Percentiles rank a stretch among this genome's conserved stretches.
phyloP scores from a whole-genome alignment of 345 rosid species.

The Carallia pectinifolia region DNA sequence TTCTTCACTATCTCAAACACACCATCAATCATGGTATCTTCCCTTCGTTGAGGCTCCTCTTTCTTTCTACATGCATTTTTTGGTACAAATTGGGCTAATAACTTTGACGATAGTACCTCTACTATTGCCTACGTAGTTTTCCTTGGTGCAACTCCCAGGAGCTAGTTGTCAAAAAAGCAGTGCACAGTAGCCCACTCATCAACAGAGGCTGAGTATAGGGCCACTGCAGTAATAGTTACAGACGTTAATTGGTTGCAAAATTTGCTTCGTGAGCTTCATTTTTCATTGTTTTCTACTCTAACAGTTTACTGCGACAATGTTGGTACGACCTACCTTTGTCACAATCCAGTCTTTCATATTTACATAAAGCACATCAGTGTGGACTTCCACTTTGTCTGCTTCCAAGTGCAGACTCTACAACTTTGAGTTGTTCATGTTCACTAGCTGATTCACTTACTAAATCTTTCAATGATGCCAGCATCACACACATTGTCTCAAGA shows the following conservation, averaged over 20 bases:
- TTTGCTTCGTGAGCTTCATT: not conserved
- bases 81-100: no score
- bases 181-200: not conserved
- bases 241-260: not conserved
- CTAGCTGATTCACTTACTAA: not conserved
- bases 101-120: no score
- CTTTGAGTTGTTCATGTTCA: not conserved
- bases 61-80: no score
- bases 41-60: no score
- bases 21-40: no score
- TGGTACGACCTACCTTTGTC: not conserved
- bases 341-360: not conserved
- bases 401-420: not conserved
- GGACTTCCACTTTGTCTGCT: not conserved
- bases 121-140: no score
- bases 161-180: not conserved
- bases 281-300: not conserved
- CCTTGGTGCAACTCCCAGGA: not conserved
- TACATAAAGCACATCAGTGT: not conserved
- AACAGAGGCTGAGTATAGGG: not conserved
- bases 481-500: no score
- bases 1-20: no score
- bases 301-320: not conserved
- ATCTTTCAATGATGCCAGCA: not conserved
- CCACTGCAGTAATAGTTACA: not conserved